Percentiles rank a stretch among this genome's conserved stretches.
Conservation (phyloP, 768 basidiomycete species). For the Panaeolus cyanescens region DNA sequence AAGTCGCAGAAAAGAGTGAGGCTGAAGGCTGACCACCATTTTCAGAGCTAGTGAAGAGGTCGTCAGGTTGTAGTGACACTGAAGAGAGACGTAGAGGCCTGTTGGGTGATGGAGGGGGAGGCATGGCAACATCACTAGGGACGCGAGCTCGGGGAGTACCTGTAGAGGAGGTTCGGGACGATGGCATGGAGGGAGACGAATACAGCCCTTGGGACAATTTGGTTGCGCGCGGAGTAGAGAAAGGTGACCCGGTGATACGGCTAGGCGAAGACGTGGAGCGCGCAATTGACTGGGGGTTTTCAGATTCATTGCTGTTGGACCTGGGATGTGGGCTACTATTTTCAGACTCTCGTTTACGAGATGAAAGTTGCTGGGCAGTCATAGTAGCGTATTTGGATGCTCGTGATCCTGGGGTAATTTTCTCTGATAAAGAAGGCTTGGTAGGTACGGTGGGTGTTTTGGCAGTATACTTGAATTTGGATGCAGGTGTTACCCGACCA, state of each 20-base stretch:
- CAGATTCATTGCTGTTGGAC: slow-evolving; percentile 12
- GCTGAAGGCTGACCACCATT: slow-evolving; percentile 1
- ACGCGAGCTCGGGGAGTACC: slow-evolving; percentile 65
- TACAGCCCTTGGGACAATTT: slow-evolving; percentile 32
- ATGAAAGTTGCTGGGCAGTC: slow-evolving; percentile 80
- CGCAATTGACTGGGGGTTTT: slow-evolving; percentile 29
- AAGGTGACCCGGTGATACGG: slow-evolving; percentile 60
- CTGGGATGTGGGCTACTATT: slow-evolving; percentile 31
- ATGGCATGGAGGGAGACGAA: slow-evolving; percentile 33
- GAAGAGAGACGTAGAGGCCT: slow-evolving; percentile 18
- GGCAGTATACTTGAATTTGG: slow-evolving; percentile 32
- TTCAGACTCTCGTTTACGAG: slow-evolving; percentile 31
- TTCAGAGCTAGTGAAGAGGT: slow-evolving; percentile 26
- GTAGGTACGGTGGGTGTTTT: slow-evolving; percentile 29
- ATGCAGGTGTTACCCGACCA: slow-evolving; percentile 40
- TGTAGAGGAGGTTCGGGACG: slow-evolving; percentile 38
- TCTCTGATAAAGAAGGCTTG: slow-evolving; percentile 32
- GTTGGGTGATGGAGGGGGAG: slow-evolving; percentile 70
- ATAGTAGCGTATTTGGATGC: slow-evolving; percentile 84
- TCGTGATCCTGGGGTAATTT: slow-evolving; percentile 80
- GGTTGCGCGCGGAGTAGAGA: slow-evolving; percentile 65
- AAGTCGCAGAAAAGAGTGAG: slow-evolving; percentile 4
- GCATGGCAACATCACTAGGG: slow-evolving; percentile 79
- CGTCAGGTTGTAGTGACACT: slow-evolving; percentile 5
- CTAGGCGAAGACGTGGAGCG: slow-evolving; percentile 41